Evolutionary conservation across 1,139 yeast genomes (phyloP), one percentile per base, ranked within the genome.

Genomic region (Pneumocystis jirovecii): DNA sequence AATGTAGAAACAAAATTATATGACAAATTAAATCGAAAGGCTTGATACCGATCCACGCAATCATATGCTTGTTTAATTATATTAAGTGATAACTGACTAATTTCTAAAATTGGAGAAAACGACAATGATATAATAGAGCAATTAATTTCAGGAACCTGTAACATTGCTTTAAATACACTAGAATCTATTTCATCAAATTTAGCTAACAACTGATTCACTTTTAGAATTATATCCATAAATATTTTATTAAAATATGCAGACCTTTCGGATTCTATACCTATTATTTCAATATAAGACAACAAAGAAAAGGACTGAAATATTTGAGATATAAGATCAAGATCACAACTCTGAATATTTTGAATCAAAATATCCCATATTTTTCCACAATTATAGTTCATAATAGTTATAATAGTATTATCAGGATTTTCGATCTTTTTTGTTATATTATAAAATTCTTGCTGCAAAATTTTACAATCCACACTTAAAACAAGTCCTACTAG

Each of bases 31-130:
- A 81, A 81, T 64, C 80, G 82, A 37, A 89, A 79, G 42, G 91
- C 90, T 73, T 87, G 96, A 63, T 83, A 77, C 69, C 91, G 80
- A 59, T 83, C 95, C 70, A 79, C 87, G 73, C 81, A 91, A 71
- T 89, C 96, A 73, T 83, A 87, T 0, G 89, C 84, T 70, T 88
- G 93, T 70, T 87, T 86, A 5, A 90, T 73, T 34, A 89, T 79
- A 69, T 86, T 87, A 19, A 87, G 80, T 0, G 95, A 86, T 1
- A 86, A 81, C 71, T 87, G 90, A 25, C 68, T 67, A 39, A 71
- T 64, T 39, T 70, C 71, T 21, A 68, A 64, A 63, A 72, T 69
- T 0, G 71, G 70, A 2, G 76, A 70, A 61, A 71, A 70, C 64
- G 71, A 64, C 63, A 69, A 69, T 17, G 71, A 63, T 39, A 74